Evolutionary conservation across 495 filamentous ascomycete species (phyloP), one percentile per base, ranked within the genome.

Genomic region (Daldinia vernicosa): DNA sequence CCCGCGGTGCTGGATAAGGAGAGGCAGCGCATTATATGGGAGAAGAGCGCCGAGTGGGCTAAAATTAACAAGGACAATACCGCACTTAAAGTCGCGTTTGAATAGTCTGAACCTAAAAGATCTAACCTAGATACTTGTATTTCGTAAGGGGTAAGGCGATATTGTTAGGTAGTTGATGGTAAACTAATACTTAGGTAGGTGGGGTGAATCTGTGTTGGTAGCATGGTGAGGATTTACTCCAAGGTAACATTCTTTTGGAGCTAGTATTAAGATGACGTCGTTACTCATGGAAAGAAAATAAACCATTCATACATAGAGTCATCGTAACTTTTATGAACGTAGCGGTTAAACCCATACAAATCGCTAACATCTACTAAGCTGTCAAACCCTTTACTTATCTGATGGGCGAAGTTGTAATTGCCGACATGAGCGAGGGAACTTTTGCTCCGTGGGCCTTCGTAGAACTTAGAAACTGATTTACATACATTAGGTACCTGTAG

Each of bases 1-100:
- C 74, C 77, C 17, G 77, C 76, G 1, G 81, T 74, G 26, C 45
- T 70, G 51, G 72, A 81, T 50, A 72, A 77, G 62, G 69, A 66
- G 55, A 81, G 69, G 70, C 80, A 83, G 69, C 67, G 80, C 17
- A 66, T 28, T 33, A 35, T 85, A 35, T 85, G 83, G 83, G 37
- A 37, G n/a, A 81, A 80, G 66, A 83, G 69, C 27, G 32, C 79
- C 63, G 67, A 81, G 65, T 85, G 82, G 83, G 70, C 69, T 54
- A 59, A 57, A 17, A 60, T 78, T 7, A 72, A 56, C 5, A 54
- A 55, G 35, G 51, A 75, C 14, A 66, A 77, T 30, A 77, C 69
- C 3, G 65, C 56, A 15, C 69, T 76, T 2, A 43, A 65, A 28
- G 33, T 47, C 28, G 37, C 26, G 24, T 55, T 56, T 30, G 47